These are phyloP conservation scores for Kitagawia praeruptora DNA, from an alignment of 129 eudicot genomes.

Conservation along the genomic window DNA sequence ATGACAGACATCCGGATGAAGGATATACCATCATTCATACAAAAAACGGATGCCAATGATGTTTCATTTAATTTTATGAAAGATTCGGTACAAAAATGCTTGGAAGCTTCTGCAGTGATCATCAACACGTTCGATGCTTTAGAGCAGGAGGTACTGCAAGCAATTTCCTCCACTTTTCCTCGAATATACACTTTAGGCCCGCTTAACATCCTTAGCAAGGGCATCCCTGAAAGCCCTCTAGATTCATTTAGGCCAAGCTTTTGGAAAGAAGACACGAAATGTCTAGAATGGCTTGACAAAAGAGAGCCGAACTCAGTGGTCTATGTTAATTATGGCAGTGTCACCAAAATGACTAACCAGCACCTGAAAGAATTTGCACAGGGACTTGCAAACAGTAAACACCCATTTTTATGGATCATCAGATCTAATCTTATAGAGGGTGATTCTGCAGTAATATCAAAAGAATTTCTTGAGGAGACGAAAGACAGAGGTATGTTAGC, in stretches of 20 bases:
- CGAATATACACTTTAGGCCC: conserved; percentile 26
- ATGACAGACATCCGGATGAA: conserved; percentile 15
- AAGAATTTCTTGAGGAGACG: conserved; percentile 22
- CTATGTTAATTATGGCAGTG: conserved; percentile 24
- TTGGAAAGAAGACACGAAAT: conserved; percentile 21
- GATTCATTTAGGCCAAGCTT: conserved; percentile 16
- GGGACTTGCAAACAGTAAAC: conserved; percentile 23
- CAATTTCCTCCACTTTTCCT: conserved; percentile 8
- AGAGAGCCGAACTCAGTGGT: conserved; percentile 18
- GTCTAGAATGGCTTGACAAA: conserved; percentile 27
- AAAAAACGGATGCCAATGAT: conserved; percentile 20
- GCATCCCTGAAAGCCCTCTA: background rate
- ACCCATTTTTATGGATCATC: conserved; percentile 21
- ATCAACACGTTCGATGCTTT: conserved; percentile 22
- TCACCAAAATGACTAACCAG: conserved; percentile 14
- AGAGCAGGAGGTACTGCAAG: conserved; percentile 16
- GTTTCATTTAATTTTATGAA: conserved; percentile 14
- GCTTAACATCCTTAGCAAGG: conserved; percentile 2
- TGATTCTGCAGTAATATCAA: conserved; percentile 12
- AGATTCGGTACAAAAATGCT: conserved; percentile 7
- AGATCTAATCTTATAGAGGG: conserved; percentile 9
- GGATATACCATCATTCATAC: conserved; percentile 21
- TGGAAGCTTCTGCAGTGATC: conserved; percentile 20
- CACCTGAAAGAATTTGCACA: conserved; percentile 18
- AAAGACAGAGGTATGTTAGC: conserved; percentile 17